Evolutionary conservation across 768 basidiomycete species (phyloP), one percentile per base, ranked within the genome.

Genomic region (Tylopilus subfusipes): DNA sequence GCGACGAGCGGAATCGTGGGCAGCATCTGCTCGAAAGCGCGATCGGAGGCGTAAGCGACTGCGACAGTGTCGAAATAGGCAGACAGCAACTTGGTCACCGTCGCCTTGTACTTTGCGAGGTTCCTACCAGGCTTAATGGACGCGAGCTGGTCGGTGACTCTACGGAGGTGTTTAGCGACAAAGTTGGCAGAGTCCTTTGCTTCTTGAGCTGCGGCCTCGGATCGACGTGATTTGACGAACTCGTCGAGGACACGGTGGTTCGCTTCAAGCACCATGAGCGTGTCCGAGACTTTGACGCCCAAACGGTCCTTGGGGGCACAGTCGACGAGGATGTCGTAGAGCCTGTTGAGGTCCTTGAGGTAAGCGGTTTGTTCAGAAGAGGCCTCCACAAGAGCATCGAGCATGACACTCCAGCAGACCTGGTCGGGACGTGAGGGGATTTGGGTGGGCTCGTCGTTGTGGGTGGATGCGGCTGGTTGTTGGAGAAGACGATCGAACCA

Each of bases 401-500:
- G 65, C 68, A 93, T 80, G n/a, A 76, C 50, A 3, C 65, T 56
- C 85, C 87, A 91, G 1, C 83, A 78, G 3, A 71, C 56, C 4
- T 62, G 55, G 57, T 82, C 78, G 3, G 90, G 90, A 12, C 78
- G 76, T 5, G 76, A 68, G 18, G 82, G 76, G 0, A 67, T 66
- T 11, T 66, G 69, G 8, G 77, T 66, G 1, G 82, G 69, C 47
- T 78, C 71, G 57, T 73, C 80, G 1, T 76, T 76, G 56, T 75
- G 51, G 16, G 52, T 59, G 52, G 56, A 60, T 59, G 63, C 66
- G 60, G 52, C 61, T 63, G 63, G 68, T 53, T 83, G 79, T 25
- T 69, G 65, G 43, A 87, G 69, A 29, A 93, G 75, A 44, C 81
- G 78, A 39, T 84, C 75, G 61, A 87, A 90, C 92, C 92, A 95